Base-by-base conservation (phyloP, 2,329 filamentous ascomycete genomes). In the Cladosporium sphaerospermum region DNA sequence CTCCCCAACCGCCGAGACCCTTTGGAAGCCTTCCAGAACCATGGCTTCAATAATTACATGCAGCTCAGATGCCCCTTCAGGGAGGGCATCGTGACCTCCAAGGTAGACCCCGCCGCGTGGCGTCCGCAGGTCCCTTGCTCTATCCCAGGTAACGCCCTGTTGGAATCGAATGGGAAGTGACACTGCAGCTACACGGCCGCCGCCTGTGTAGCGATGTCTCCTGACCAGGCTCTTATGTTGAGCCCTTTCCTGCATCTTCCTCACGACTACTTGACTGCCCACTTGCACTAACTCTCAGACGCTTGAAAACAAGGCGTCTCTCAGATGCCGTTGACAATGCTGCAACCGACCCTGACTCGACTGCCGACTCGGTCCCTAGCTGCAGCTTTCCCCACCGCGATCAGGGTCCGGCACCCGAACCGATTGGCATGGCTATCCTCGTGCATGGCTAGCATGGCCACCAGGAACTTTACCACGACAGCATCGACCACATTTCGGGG, bases 1-100 rank as follows among this genome's bases (percentile, higher is more conserved):
- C 34, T 13, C 23, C 7, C 13, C 10, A n/a, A 33, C 45, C 31
- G 34, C 46, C 46, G n/a, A 49, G 23, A 32, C 46, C 46, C n/a
- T 14, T 41, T 48, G 28, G 48, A 51, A 44, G 39, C 28, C 13
- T 51, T 51, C 40, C 48, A 43, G 48, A 51, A 51, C 48, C 48
- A 51, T 36, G 48, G 48, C 31, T 50, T 2, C 8, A 11, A 14
- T 36, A 10, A 8, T 18, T 42, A 14, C n/a, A 10, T 31, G 32
- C 39, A 8, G 18, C 33, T 13, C 18, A 9, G 36, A 31, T 41
- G 10, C 40, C 48, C 14, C 28, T 31, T 13, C 31, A 37, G 40
- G 40, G n/a, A 11, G 16, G 32, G 31, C 48, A 51, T 51, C 40
- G 48, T 51, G 48, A 51, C 48, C 10, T 34, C 39, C 33, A 31